Evolutionary conservation across 192 early-diverging fungal genomes (phyloP).

Genomic region (Glomus cerebriforme): DNA sequence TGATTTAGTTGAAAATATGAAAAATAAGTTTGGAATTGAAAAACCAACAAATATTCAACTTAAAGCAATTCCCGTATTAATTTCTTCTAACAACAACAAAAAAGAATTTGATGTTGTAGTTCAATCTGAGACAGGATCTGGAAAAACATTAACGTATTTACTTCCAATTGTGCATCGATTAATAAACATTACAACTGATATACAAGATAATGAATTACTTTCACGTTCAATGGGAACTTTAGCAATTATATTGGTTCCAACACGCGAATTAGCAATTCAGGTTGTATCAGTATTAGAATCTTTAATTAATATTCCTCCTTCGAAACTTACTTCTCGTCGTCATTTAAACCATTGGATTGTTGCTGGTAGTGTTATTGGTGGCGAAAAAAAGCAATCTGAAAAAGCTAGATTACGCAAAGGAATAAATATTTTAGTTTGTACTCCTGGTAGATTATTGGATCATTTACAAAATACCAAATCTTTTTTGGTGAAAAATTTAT

Average conservation of each 20-base stretch:
- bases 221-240: slow-evolving; percentile 82
- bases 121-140: slow-evolving; percentile 96
- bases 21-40: slow-evolving; percentile 70
- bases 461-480: slow-evolving; percentile 83
- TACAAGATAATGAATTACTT: slow-evolving; percentile 33
- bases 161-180: slow-evolving; percentile 90
- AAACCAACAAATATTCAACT: slow-evolving; percentile 90
- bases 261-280: slow-evolving; percentile 98
- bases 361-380: slow-evolving; percentile 80
- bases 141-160: slow-evolving; percentile 95
- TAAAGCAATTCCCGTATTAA: slow-evolving; percentile 76
- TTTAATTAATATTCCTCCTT: slow-evolving; percentile 63
- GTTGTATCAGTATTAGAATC: slow-evolving; percentile 76
- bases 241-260: slow-evolving; percentile 92
- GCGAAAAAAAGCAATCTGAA: slow-evolving; percentile 80
- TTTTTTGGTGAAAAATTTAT: slow-evolving; percentile 80
- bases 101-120: slow-evolving; percentile 80
- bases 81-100: slow-evolving; percentile 50
- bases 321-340: slow-evolving; percentile 39
- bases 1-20: slow-evolving; percentile 69
- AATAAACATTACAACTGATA: slow-evolving; percentile 62
- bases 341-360: slow-evolving; percentile 76
- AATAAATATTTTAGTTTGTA: slow-evolving; percentile 85
- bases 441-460: slow-evolving; percentile 93
- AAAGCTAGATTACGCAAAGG: slow-evolving; percentile 85